Base-by-base conservation (phyloP, 345 rosid species). In the Citrus maxima region DNA sequence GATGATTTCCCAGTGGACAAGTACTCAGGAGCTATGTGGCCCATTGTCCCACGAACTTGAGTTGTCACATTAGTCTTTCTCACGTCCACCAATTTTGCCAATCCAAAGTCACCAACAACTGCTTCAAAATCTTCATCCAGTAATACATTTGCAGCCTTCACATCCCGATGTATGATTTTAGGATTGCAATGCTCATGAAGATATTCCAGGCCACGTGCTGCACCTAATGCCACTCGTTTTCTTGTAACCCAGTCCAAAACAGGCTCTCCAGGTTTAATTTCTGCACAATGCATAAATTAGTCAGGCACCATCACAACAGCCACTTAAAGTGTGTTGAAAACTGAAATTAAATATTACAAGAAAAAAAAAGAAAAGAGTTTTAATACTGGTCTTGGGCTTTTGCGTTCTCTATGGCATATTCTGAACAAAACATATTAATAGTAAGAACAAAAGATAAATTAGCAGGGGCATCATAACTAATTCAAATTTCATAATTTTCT, bases 41-140 rank as follows among this genome's bases (percentile, higher is more conserved):
- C 99, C 99, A 96, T 96, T 9, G 99, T 94, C 76, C 99, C 99
- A 30, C 98, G 95, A 84, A 96, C 95, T 86, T 96, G 98, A 83
- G 99, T 96, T 10, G 98, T 96, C 64, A 96, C 98, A 76, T 91
- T 90, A 37, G 95, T 88, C 83, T 87, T 86, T 70, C 94, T 90
- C 77, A 96, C 98, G 78, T 96, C 99, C 6, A 96, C 98, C 72
- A 94, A 78, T 87, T 96, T 96, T 18, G 99, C 99, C 66, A 96
- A 88, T 72, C 99, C 99, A 28, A 96, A 96, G 85, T 93, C 99
- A 61, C 99, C 99, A 82, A 94, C 98, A 65, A 94, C 98, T 5
- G 99, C 98, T 89, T 96, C 99, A 72, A 90, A 93, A 82, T 94
- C 99, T 78, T 89, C 97, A 79, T 96, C 99, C 2, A 96, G 87